Evolutionary conservation across 2,329 filamentous ascomycete species (phyloP).

Genomic region (Arthrobotrys sphaeroides): DNA sequence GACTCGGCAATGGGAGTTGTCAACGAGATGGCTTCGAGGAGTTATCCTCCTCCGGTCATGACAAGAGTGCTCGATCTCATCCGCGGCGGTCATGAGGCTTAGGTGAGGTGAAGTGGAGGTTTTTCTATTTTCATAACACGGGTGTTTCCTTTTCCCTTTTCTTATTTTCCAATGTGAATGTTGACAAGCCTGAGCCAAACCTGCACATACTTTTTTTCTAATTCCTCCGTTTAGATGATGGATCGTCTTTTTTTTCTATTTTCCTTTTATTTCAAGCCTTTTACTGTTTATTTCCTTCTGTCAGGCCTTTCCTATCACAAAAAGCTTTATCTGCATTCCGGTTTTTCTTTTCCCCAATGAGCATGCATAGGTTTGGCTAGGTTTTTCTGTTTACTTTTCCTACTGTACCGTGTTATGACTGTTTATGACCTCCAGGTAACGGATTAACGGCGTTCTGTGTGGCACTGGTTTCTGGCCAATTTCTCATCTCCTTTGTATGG

Average conservation of each 20-base stretch:
- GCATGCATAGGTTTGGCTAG: slow-evolving; percentile 51
- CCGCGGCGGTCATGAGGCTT: slow-evolving; percentile 62
- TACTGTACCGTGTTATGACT: slow-evolving; percentile 40
- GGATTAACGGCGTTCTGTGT: slow-evolving; percentile 18
- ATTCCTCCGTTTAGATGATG: slow-evolving; percentile 15
- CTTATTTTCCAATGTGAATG: not conserved
- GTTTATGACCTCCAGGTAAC: slow-evolving; percentile 35
- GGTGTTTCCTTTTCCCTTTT: slow-evolving; percentile 16
- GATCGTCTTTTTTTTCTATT: slow-evolving; percentile 1
- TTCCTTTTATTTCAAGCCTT: slow-evolving; percentile 6
- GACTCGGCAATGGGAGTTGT: slow-evolving; percentile 80
- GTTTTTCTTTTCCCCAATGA: slow-evolving; percentile 8
- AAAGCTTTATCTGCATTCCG: not conserved
- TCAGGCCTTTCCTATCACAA: not conserved
- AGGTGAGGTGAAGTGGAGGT: slow-evolving; percentile 2
- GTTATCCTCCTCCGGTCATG: slow-evolving; percentile 89
- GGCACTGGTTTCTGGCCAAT: not conserved
- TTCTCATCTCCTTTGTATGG: slow-evolving; percentile 29
- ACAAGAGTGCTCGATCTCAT: slow-evolving; percentile 94
- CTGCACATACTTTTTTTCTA: slow-evolving; percentile 42
- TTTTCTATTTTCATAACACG: slow-evolving; percentile 42
- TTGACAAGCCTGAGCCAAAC: slow-evolving; percentile 36
- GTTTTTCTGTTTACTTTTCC: slow-evolving; percentile 11
- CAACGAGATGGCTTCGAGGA: slow-evolving; percentile 86
- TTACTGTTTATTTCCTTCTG: not conserved